phyloP scores from a whole-genome alignment of 352 stramenopile species.

The Phytophthora parvispora region DNA sequence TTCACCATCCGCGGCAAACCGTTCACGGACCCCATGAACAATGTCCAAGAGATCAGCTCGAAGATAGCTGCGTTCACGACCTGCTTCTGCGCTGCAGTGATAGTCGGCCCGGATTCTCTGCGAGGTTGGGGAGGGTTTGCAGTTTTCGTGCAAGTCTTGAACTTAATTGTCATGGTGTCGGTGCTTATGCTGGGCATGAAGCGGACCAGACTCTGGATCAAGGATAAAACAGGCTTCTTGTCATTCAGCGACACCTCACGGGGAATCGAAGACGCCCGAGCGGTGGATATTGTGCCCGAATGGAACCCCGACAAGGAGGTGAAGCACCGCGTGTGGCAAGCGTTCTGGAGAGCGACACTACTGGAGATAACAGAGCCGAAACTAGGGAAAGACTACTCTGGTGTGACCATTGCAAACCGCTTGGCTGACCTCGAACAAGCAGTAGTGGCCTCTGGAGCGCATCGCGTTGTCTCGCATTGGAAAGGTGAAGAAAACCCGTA shows the following conservation, averaged over 20 bases:
- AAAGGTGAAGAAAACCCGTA: constrained; percentile 22
- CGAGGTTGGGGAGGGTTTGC: constrained; percentile 23
- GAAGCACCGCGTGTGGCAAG: constrained; percentile 54
- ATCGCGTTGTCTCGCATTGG: constrained; percentile 39
- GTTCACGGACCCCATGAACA: constrained; percentile 50
- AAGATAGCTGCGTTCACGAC: constrained; percentile 39
- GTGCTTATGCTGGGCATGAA: constrained; percentile 43
- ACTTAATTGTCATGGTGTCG: constrained; percentile 41
- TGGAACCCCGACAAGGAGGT: constrained; percentile 51
- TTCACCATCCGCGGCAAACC: constrained; percentile 38
- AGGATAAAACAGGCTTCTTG: constrained; percentile 39
- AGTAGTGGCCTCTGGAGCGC: constrained; percentile 26
- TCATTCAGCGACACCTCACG: constrained; percentile 46
- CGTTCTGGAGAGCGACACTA: constrained; percentile 46
- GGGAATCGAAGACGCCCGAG: constrained; percentile 31
- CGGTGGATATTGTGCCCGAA: constrained; percentile 27
- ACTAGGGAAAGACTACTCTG: constrained; percentile 9
- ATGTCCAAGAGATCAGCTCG: constrained; percentile 51
- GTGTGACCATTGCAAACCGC: constrained; percentile 24
- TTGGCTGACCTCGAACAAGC: constrained; percentile 30
- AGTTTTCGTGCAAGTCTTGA: constrained; percentile 42
- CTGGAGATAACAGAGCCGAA: constrained; percentile 16
- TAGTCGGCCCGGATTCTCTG: constrained; percentile 14
- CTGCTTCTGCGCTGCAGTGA: constrained; percentile 28
- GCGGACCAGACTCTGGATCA: constrained; percentile 30